phyloP scores from a whole-genome alignment of 176 grass and related monocot species.

The Chloris gayana region DNA sequence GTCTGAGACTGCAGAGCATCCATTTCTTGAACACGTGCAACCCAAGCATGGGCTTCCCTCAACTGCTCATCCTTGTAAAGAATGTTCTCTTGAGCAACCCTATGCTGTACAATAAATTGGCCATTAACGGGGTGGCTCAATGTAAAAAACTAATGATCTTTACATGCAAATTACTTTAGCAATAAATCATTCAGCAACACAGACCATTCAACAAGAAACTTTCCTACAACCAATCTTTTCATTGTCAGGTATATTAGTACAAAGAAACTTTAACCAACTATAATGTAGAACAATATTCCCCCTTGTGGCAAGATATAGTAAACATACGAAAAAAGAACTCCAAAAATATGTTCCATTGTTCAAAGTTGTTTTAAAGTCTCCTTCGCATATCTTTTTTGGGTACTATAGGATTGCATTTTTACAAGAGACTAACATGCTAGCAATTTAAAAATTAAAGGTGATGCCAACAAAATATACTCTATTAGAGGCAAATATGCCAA shows the following conservation, averaged over 20 bases:
- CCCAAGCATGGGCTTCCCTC: slow-evolving; percentile 95
- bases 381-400: background rate
- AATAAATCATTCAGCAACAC: background rate
- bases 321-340: background rate
- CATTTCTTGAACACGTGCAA: slow-evolving; percentile 91
- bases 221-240: background rate
- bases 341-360: background rate
- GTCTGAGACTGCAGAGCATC: slow-evolving; percentile 88
- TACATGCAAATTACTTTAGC: background rate
- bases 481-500: background rate
- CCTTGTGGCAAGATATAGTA: background rate
- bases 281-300: background rate
- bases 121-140: background rate
- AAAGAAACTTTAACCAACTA: slow-evolving; percentile 25
- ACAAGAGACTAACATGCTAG: slow-evolving; percentile 7
- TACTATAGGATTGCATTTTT: background rate
- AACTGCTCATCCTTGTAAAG: slow-evolving; percentile 97
- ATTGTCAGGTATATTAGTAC: slow-evolving; percentile 22
- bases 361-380: background rate
- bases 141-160: background rate
- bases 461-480: background rate
- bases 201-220: slow-evolving; percentile 21
- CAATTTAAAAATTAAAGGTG: slow-evolving; percentile 3
- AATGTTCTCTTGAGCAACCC: slow-evolving; percentile 88
- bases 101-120: slow-evolving; percentile 67